phyloP scores from a whole-genome alignment of 129 eudicot genomes.

The Saposhnikovia divaricata region DNA sequence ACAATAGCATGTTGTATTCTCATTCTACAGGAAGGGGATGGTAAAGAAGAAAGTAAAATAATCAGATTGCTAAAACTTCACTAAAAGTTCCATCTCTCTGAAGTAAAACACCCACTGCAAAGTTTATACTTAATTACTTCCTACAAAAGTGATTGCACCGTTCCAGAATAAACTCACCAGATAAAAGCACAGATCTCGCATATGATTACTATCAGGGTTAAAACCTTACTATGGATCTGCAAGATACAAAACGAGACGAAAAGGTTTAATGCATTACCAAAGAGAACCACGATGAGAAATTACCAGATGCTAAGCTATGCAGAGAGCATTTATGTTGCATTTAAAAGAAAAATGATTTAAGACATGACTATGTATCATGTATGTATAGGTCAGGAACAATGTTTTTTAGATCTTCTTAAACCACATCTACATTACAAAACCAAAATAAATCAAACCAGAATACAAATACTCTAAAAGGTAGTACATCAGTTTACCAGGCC shows the following conservation, averaged over 20 bases:
- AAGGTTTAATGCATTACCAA: neutral
- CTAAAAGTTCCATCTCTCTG: neutral
- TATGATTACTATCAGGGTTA: conserved; percentile 69
- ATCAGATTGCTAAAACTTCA: neutral
- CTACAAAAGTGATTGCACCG: neutral
- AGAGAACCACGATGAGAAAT: conserved; percentile 10
- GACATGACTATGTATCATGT: neutral
- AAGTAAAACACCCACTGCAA: neutral
- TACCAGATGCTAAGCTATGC: conserved; percentile 7
- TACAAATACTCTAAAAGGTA: too few relatives aligned
- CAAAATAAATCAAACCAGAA: too few relatives aligned
- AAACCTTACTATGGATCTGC: conserved; percentile 84
- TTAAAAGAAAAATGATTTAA: neutral
- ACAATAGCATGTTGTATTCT: too few relatives aligned
- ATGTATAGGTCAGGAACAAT: too few relatives aligned
- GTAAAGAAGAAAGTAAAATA: neutral
- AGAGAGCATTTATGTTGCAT: neutral
- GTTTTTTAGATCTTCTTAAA: too few relatives aligned
- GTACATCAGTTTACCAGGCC: too few relatives aligned
- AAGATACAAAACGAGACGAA: neutral
- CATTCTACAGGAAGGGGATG: neutral
- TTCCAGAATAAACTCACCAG: conserved; percentile 10
- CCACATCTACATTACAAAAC: too few relatives aligned
- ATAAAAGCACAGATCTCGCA: conserved; percentile 87
- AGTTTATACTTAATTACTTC: neutral